Evolutionary conservation across 331 rosid species (phyloP).

Genomic region (Acacia concinna): DNA sequence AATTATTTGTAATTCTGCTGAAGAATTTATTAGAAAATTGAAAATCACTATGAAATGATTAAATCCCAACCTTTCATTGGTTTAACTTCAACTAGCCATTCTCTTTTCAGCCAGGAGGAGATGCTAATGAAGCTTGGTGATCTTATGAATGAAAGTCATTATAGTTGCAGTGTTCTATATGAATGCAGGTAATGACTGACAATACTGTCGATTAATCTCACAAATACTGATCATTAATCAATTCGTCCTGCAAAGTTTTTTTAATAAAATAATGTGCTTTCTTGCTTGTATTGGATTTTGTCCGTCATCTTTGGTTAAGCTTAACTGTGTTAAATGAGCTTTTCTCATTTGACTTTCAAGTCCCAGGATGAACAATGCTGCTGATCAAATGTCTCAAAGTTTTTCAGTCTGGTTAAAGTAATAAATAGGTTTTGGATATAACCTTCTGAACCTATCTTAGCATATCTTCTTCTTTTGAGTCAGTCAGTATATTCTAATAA

Average conservation of each 20-base stretch:
- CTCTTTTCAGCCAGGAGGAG: constrained; percentile 57
- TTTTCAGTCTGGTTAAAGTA: not conserved
- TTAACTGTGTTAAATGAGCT: not conserved
- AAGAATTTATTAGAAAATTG: not conserved
- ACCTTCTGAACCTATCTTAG: not conserved
- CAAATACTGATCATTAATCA: too few relatives aligned
- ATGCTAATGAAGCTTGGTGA: constrained; percentile 78
- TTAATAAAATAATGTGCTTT: not conserved
- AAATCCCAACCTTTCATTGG: not conserved
- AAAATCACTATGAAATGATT: not conserved
- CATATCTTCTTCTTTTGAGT: not conserved
- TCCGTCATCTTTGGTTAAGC: not conserved
- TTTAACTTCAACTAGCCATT: constrained; percentile 1
- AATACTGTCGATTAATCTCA: too few relatives aligned
- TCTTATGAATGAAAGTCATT: constrained; percentile 94
- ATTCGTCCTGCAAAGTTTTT: too few relatives aligned
- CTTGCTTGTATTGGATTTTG: not conserved
- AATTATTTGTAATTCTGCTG: not conserved
- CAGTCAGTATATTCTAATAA: not conserved
- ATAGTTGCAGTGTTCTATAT: constrained; percentile 88
- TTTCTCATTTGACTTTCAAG: not conserved
- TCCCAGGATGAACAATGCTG: not conserved
- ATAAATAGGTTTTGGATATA: not conserved
- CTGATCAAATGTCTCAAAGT: not conserved
- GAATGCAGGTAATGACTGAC: constrained; percentile 83